phyloP scores from a whole-genome alignment of 1,139 yeast genomes.

The Magnusiomyces fungicola region DNA sequence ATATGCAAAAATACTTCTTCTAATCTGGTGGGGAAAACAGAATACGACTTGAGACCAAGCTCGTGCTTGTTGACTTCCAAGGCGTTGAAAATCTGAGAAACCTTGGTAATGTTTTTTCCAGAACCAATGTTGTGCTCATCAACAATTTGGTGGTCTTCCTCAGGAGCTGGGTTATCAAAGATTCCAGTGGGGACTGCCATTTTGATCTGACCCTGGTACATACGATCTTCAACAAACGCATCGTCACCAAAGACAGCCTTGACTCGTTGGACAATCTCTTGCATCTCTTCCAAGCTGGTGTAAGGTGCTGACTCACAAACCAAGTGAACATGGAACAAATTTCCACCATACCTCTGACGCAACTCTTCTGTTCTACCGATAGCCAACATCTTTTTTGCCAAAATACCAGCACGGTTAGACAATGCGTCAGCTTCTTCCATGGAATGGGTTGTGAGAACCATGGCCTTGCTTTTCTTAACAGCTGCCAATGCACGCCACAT shows the following conservation, averaged over 20 bases:
- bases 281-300: conserved; percentile 25
- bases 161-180: conserved; percentile 1
- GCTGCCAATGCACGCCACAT: conserved; percentile 34
- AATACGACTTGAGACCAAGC: conserved; percentile 28
- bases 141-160: too few relatives aligned
- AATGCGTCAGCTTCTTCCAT: conserved; percentile 38
- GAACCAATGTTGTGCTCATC: too few relatives aligned
- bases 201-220: conserved; percentile 32
- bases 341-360: conserved; percentile 25
- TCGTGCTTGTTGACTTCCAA: conserved; percentile 25
- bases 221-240: conserved; percentile 24
- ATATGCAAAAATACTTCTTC: conserved; percentile 33
- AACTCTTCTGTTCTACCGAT: conserved; percentile 30
- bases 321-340: conserved; percentile 28
- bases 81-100: conserved; percentile 24
- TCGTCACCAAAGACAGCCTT: not conserved
- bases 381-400: conserved; percentile 30
- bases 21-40: conserved; percentile 29
- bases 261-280: conserved; percentile 15
- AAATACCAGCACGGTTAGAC: conserved; percentile 33
- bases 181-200: conserved; percentile 22
- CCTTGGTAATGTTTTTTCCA: too few relatives aligned
- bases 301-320: conserved; percentile 27
- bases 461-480: conserved; percentile 30
- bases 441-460: conserved; percentile 34